Evolutionary conservation across 2,329 filamentous ascomycete species (phyloP), one percentile per base, ranked within the genome.

Genomic region (Fonsecaea nubica): DNA sequence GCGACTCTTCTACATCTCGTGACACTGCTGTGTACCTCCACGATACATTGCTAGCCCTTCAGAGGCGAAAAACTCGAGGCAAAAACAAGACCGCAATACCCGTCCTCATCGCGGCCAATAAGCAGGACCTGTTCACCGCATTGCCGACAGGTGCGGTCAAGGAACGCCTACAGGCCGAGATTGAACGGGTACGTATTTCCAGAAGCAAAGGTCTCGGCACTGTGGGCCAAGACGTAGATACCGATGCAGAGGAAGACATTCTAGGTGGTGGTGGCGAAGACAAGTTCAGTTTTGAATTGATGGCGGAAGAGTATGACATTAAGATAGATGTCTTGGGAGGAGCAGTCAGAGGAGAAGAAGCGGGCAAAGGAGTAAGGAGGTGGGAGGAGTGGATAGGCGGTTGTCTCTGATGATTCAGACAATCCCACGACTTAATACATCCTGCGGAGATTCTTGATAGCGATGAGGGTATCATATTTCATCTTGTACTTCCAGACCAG

Each of bases 381-480:
- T 97, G 94, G 93, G 96, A 93, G 87, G 86, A 87, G 74, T 98
- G 94, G 94, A 89, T 98, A 75, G 92, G 89, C 1, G 85, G 89
- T 75, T 87, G 89, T 75, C 80, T 96, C 73, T 95, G 78, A 80
- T 61, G 18, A 60, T 56, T 66, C 56, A 71, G 18, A 69, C 61
- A 12, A 69, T 66, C n/a, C 59, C 66, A n/a, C 56, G 58, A 57
- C 62, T 61, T 35, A 58, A 64, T 64, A 52, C 52, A 45, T 65
- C 62, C 12, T 63, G 25, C n/a, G 57, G 32, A 40, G 58, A 53
- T n/a, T 30, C 58, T 13, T 52, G 57, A 52, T 64, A 55, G 15
- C 55, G 62, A 45, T 63, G 35, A 15, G 55, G 60, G 58, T 67
- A 61, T 54, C 62, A 64, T 53, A 64, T 61, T 35, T 71, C 69